Evolutionary conservation across 805 yeast genomes (phyloP), one percentile per base, ranked within the genome.

Genomic region (Metschnikowia dekortorum): DNA sequence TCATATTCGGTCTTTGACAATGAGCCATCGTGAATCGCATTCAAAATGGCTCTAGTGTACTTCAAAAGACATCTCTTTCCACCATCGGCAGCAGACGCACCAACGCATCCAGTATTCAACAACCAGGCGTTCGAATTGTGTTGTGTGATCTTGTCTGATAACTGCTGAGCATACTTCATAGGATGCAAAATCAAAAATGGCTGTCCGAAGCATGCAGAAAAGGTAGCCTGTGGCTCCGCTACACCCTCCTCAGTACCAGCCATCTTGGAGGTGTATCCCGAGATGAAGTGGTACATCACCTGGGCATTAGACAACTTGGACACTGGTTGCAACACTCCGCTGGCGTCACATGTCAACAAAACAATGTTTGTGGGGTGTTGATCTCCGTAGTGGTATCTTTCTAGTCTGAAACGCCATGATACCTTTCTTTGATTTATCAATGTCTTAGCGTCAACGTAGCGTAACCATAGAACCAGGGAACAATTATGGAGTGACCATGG

Each of bases 231-330:
- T 55, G 99, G 98, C 76, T 92, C 97, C 55, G 97, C 91, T 59
- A 92, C 89, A 73, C 99, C 99, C 71, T 89, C 95, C 76, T 92
- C 99, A 48, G 99, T 92, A 71, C 98, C 98, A 55, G 99, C 97
- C 96, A 92, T 92, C 83, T 94, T 92, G 50, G 98, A 92, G 55
- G 99, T 92, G 82, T 92, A 92, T 65, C 99, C 99, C 57, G 96
- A 87, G 62, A 92, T 92, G 76, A 92, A 92, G 76, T 92, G 98
- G 81, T 94, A 92, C 98, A 94, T 92, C 58, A 92, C 98, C 76
- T 92, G 98, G 62, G 92, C 88, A 67, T 89, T 89, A 38, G 96
- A 81, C 69, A 92, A 81, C 74, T 85, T 89, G 56, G 97, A 90
- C 57, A 92, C 95, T 56, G 98, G 98, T 49, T 98, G 99, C 63